These are phyloP conservation scores for Quillaja saponaria DNA, from an alignment of 306 rosid genomes.

Conservation along the genomic window DNA sequence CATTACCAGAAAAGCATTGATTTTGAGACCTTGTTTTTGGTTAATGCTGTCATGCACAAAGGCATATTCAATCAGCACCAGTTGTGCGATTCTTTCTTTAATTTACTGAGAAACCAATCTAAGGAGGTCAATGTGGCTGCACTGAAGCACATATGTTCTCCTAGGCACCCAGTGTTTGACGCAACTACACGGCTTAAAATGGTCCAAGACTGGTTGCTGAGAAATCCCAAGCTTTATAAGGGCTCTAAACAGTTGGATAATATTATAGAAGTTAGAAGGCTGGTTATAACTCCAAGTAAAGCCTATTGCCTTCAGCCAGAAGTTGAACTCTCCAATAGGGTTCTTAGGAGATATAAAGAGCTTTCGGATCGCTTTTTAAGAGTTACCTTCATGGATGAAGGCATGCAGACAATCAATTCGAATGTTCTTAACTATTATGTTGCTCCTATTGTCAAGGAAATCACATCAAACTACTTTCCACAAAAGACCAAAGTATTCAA, in stretches of 20 bases:
- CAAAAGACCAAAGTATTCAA: conserved; percentile 61
- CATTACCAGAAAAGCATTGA: conserved; percentile 40
- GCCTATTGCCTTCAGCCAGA: conserved; percentile 83
- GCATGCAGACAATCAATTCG: conserved; percentile 67
- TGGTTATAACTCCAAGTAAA: conserved; percentile 81
- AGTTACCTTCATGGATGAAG: conserved; percentile 92
- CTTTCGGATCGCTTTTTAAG: conserved; percentile 74
- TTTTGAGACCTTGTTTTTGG: conserved; percentile 67
- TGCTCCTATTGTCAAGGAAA: conserved; percentile 73
- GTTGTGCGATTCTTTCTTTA: conserved; percentile 52
- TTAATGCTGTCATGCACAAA: conserved; percentile 68
- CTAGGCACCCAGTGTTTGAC: conserved; percentile 63
- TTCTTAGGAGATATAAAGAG: conserved; percentile 65
- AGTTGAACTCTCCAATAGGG: conserved; percentile 81
- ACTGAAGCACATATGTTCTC: conserved; percentile 63
- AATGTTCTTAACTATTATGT: conserved; percentile 57
- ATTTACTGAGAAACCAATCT: conserved; percentile 56
- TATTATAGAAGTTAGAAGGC: conserved; percentile 69
- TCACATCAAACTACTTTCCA: conserved; percentile 51
- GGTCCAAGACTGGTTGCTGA: conserved; percentile 73
- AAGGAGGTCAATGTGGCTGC: conserved; percentile 75
- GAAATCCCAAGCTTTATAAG: conserved; percentile 66
- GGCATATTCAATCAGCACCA: conserved; percentile 70
- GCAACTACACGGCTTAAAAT: conserved; percentile 53
- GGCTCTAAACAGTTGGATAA: conserved; percentile 52